These are phyloP conservation scores for Priceomyces carsonii DNA, from an alignment of 805 yeast genomes.

Conservation along the genomic window DNA sequence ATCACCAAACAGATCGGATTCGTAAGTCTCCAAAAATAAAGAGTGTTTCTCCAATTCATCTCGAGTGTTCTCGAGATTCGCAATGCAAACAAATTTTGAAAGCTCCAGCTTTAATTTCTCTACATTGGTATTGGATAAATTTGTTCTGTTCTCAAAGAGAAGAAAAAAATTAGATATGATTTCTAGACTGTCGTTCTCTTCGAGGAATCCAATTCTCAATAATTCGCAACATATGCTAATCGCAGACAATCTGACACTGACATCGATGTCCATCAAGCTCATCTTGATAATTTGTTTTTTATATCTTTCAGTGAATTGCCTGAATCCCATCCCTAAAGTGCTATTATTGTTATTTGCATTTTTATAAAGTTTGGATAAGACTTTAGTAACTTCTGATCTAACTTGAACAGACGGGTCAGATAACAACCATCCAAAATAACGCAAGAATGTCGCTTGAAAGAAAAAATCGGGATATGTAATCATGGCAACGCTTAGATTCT, in stretches of 20 bases:
- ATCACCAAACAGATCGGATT: constrained; percentile 23
- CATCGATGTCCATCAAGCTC: constrained; percentile 42
- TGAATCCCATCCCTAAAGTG: constrained; percentile 56
- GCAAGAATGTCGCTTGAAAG: constrained; percentile 65
- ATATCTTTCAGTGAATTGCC: constrained; percentile 78
- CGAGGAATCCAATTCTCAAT: constrained; percentile 61
- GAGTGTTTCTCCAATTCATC: constrained; percentile 38
- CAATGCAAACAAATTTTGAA: constrained; percentile 52
- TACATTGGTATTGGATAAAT: constrained; percentile 11
- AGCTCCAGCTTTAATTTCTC: constrained; percentile 44
- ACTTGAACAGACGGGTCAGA: constrained; percentile 68
- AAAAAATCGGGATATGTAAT: constrained; percentile 68
- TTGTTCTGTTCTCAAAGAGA: constrained; percentile 16
- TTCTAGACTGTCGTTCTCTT: constrained; percentile 51
- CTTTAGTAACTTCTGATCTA: constrained; percentile 62
- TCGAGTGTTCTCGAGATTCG: constrained; percentile 39
- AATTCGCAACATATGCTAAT: constrained; percentile 56
- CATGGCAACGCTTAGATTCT: constrained; percentile 69
- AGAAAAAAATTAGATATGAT: constrained; percentile 22
- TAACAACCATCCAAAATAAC: constrained; percentile 82
- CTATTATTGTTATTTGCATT: constrained; percentile 15
- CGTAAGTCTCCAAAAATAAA: constrained; percentile 28
- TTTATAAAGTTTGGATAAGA: constrained; percentile 51
- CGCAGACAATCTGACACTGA: constrained; percentile 52
- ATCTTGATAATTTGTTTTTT: constrained; percentile 66